Percentiles rank a stretch among this genome's conserved stretches.
Conservation (phyloP, 306 rosid species). For the Quercus parvula region DNA sequence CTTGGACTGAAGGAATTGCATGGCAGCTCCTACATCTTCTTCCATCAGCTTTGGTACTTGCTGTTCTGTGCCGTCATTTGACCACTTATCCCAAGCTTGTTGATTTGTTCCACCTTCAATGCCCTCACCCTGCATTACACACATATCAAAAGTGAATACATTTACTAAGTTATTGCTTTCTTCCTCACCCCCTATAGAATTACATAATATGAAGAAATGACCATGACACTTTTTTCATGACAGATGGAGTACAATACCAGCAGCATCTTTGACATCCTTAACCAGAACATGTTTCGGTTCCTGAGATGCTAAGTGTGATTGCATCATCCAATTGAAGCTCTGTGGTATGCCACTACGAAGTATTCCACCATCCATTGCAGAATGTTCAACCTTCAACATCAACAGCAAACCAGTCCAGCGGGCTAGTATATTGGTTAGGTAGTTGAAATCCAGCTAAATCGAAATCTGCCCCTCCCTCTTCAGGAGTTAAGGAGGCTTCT, state of each 20-base stretch:
- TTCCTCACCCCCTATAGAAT: neutral
- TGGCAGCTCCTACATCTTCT: too few relatives aligned
- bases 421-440: slow-evolving; percentile 60
- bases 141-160: too few relatives aligned
- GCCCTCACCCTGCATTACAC: too few relatives aligned
- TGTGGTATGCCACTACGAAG: slow-evolving; percentile 81
- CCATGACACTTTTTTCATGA: neutral
- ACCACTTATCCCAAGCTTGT: too few relatives aligned
- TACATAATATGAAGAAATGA: neutral
- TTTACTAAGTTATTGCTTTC: neutral
- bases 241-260: slow-evolving; percentile 48
- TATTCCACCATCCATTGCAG: slow-evolving; percentile 97
- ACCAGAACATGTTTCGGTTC: slow-evolving; percentile 35
- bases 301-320: slow-evolving; percentile 40
- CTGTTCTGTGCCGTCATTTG: too few relatives aligned
- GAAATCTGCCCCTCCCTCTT: slow-evolving; percentile 56
- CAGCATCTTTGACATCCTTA: slow-evolving; percentile 40
- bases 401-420: slow-evolving; percentile 91
- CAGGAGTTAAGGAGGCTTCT: slow-evolving; percentile 56
- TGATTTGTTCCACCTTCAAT: too few relatives aligned
- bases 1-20: too few relatives aligned
- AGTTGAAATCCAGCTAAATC: slow-evolving; percentile 43
- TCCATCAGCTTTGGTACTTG: too few relatives aligned
- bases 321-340: slow-evolving; percentile 59
- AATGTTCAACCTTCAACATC: slow-evolving; percentile 97